Evolutionary conservation across 768 basidiomycete genomes (phyloP), one percentile per base, ranked within the genome.

Genomic region (Ephemerocybe angulata): DNA sequence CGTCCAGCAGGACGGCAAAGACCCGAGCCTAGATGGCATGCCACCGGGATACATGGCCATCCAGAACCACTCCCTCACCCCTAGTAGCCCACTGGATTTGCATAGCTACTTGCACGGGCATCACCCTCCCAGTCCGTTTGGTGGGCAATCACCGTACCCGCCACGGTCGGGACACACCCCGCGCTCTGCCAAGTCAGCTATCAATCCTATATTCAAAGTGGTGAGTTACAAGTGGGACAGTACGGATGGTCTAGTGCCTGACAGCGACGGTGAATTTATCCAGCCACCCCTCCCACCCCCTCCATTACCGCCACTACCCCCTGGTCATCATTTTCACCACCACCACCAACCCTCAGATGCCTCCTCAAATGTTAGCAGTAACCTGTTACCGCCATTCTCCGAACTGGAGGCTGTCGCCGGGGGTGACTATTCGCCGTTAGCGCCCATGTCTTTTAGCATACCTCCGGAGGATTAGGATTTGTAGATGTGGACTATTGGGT

Each of bases 181-280:
- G 33, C 86, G 85, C 65, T 81, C 85, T 43, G 78, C 85, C 24
- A 84, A 85, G 66, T 82, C 85, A 48, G 80, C 77, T 30, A 88
- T 91, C 65, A 90, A 93, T 69, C 88, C 90, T 27, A 91, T 92
- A 67, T 93, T 93, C 78, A 87, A 89, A 82, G 90, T 93, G 76
- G 90, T 92, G 73, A 77, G 90, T 83, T 71, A 73, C 58, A 65
- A 70, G 65, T 72, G 67, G 69, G 70, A 71, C 66, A 62, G 65
- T 73, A 54, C 60, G 62, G 64, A 69, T 67, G 68, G 66, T 65
- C 61, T 71, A 27, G 63, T 63, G 52, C 67, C 69, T 74, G 65
- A 73, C 73, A 63, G 71, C 66, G 57, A 67, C 58, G 63, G 58
- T 65, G 61, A 63, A 54, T 58, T 62, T 55, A 56, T 62, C 58